Percentiles rank a stretch among this genome's conserved stretches.
Conservation (phyloP, 2,329 filamentous ascomycete genomes). For the Beauveria scarabaeidicola region DNA sequence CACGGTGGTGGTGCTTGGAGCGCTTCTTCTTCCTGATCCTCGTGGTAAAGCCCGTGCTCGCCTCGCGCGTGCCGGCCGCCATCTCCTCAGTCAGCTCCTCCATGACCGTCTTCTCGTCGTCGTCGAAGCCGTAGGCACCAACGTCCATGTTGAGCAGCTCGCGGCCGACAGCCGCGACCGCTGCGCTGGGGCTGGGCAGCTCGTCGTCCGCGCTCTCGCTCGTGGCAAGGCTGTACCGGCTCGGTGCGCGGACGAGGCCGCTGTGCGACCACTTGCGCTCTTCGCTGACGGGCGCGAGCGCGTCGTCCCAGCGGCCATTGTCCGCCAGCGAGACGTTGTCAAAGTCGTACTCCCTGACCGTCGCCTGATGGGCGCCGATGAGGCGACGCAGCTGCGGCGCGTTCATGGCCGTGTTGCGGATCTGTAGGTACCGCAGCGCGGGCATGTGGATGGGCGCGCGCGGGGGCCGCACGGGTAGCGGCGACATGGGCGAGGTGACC, state of each 20-base stretch:
- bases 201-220: constrained; percentile 26
- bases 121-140: constrained; percentile 29
- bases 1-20: constrained; percentile 26
- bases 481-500: constrained; percentile 56
- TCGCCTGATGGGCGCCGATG: constrained; percentile 56
- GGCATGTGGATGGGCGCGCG: constrained; percentile 57
- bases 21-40: constrained; percentile 40
- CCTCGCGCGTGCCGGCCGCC: constrained; percentile 21
- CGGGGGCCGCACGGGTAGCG: constrained; percentile 43
- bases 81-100: constrained; percentile 27
- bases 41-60: constrained; percentile 32
- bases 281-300: constrained; percentile 58
- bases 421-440: constrained; percentile 56
- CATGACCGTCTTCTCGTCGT: constrained; percentile 24
- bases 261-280: constrained; percentile 32
- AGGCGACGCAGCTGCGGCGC: constrained; percentile 62
- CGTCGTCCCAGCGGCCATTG: constrained; percentile 70
- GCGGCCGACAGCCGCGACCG: constrained; percentile 43
- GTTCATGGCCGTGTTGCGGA: constrained; percentile 66
- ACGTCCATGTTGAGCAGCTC: constrained; percentile 36
- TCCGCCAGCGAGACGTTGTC: constrained; percentile 63
- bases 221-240: constrained; percentile 23
- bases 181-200: constrained; percentile 41
- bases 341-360: constrained; percentile 71
- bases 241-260: constrained; percentile 15